Conservation (phyloP, 192 early-diverging fungal genomes). For the Coemansia sp. region DNA sequence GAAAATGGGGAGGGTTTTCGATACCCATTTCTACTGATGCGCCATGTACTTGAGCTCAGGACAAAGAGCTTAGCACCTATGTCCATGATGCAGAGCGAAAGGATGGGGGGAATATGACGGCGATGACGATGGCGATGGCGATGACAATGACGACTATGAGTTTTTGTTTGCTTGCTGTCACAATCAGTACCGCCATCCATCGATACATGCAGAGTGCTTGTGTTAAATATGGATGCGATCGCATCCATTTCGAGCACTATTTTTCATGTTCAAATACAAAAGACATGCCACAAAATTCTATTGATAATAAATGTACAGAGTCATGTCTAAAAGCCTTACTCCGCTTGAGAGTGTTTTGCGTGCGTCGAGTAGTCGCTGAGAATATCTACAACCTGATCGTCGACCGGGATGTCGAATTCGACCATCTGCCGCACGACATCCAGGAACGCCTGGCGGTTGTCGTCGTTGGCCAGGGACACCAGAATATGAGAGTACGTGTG, state of each 20-base stretch:
- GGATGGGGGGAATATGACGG: too few species aligned
- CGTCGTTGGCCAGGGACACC: conserved; percentile 1
- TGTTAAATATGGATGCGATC: not conserved
- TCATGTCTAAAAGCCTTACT: not conserved
- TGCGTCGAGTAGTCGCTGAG: conserved; percentile 16
- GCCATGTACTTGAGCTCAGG: too few species aligned
- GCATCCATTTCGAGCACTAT: too few species aligned
- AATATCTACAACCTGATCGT: conserved; percentile 10
- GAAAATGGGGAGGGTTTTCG: too few species aligned
- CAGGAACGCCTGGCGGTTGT: conserved; percentile 14
- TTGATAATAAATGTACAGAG: not conserved
- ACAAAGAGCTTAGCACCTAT: too few species aligned
- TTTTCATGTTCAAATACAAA: too few species aligned
- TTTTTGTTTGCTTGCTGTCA: not conserved
- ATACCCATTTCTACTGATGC: too few species aligned
- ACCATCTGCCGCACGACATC: conserved; percentile 27
- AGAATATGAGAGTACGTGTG: conserved; percentile 23
- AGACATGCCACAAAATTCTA: not conserved
- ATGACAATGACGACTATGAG: too few species aligned
- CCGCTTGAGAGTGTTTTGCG: not conserved
- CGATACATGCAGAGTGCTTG: conserved; percentile 1
- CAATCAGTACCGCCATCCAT: conserved; percentile 2
- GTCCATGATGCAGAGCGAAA: too few species aligned
- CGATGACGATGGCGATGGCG: too few species aligned
- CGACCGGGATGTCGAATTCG: not conserved